Evolutionary conservation across 139 green algal species (phyloP), one percentile per base, ranked within the genome.

Genomic region (Pseudopediastrum boryanum): DNA sequence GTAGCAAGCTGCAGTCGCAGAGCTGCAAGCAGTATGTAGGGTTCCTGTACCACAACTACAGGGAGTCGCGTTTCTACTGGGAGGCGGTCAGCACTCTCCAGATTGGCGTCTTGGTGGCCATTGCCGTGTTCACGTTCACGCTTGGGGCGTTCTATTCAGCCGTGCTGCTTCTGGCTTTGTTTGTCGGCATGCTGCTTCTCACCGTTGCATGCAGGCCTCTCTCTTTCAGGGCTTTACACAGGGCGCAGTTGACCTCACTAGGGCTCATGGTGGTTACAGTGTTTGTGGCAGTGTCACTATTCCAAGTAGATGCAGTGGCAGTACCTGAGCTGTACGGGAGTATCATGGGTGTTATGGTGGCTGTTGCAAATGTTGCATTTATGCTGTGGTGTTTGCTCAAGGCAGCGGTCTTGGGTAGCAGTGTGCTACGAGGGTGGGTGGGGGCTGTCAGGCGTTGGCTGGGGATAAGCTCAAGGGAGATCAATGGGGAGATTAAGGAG

Each of bases 11-110:
- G 13, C 33, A 42, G 31, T 23, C 33, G 8, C 63, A 16, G 12
- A 43, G 8, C 6, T 71, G 33, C 63, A 51, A 3, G 35, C 23
- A 71, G 36, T 36, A 33, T 2, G 50, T 50, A 16, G 63, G 63
- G 9, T 43, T 71, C 19, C 36, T 71, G 63, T 51, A 71, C 35
- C 50, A 41, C 25, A 71, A 51, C 36, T 71, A 31, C 36, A 52
- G 63, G 9, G 39, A 39, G 13, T 36, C 31, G 33, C 3, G 10
- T 23, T 50, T 52, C 36, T 50, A 10, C 9, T 71, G 31, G 16
- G 63, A 71, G 63, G 35, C 35, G 1, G 63, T 71, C 23, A 23
- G 29, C 2, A n/a, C 25, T 13, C 10, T 70, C 25, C n/a, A 41
- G 0, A 70, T n/a, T n/a, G n/a, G 21, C 9, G 63, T 8, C 19